Evolutionary conservation across 2,329 filamentous ascomycete genomes (phyloP).

Genomic region (Fusarium sacchari): DNA sequence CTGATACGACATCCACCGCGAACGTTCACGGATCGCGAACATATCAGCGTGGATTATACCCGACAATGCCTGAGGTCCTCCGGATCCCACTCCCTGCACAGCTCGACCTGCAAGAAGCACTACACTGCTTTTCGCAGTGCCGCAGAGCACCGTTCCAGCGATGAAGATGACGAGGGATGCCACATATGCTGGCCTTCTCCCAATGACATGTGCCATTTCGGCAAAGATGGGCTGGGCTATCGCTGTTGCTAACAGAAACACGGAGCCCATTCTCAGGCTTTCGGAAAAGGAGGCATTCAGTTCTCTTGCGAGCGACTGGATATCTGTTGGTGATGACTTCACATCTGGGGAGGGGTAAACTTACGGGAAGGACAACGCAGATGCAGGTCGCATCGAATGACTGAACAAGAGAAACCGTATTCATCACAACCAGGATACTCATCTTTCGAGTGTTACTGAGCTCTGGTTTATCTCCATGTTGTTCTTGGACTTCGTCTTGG

Average conservation of each 20-base stretch:
- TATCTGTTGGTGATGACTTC: neutral
- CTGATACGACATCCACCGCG: constrained; percentile 52
- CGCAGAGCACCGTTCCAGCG: constrained; percentile 54
- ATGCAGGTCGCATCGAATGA: constrained; percentile 45
- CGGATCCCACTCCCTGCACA: constrained; percentile 51
- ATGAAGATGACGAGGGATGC: constrained; percentile 46
- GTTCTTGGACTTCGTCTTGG: neutral
- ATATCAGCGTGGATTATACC: constrained; percentile 51
- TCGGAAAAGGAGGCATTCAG: constrained; percentile 41
- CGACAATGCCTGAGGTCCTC: constrained; percentile 47
- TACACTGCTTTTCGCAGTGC: constrained; percentile 44
- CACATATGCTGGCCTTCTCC: constrained; percentile 45
- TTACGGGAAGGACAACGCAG: constrained; percentile 44
- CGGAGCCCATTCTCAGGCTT: constrained; percentile 61
- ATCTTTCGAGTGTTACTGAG: constrained; percentile 12
- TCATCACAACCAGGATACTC: constrained; percentile 36
- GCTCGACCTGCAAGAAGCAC: constrained; percentile 48
- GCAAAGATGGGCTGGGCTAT: constrained; percentile 64
- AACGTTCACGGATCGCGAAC: constrained; percentile 55
- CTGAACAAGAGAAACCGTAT: constrained; percentile 34
- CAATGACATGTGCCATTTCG: constrained; percentile 50
- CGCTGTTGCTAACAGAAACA: constrained; percentile 73
- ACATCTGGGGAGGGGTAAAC: neutral
- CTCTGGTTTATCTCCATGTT: neutral
- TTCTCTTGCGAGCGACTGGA: constrained; percentile 38